phyloP scores from a whole-genome alignment of 108 stramenopile genomes.

The Pseudonitzschia multiseries region DNA sequence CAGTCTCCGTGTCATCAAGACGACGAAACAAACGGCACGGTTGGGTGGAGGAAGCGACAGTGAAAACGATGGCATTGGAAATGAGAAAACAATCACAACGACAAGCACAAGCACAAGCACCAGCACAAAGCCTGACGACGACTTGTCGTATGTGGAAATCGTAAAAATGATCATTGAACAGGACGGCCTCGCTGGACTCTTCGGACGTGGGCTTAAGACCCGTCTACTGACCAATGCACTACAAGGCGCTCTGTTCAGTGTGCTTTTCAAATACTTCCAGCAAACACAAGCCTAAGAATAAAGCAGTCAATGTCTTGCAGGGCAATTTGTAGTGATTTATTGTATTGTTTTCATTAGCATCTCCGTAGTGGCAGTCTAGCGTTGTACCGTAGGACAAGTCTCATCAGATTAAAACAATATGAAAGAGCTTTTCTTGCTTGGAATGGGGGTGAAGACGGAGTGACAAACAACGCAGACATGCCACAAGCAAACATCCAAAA shows the following conservation, averaged over 20 bases:
- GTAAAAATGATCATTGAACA: slow-evolving; percentile 64
- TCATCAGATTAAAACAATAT: too few relatives aligned
- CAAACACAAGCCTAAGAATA: neutral
- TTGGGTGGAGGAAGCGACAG: slow-evolving; percentile 24
- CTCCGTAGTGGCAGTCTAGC: too few relatives aligned
- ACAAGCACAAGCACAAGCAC: too few relatives aligned
- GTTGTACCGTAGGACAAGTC: too few relatives aligned
- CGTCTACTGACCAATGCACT: slow-evolving; percentile 80
- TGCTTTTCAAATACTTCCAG: slow-evolving; percentile 85
- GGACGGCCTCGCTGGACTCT: slow-evolving; percentile 70
- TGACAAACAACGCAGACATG: too few relatives aligned
- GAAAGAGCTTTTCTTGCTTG: too few relatives aligned
- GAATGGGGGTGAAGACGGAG: too few relatives aligned
- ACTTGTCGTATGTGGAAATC: slow-evolving; percentile 68
- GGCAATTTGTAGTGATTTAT: neutral
- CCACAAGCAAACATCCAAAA: too few relatives aligned
- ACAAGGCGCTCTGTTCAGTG: slow-evolving; percentile 84
- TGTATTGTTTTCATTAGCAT: neutral
- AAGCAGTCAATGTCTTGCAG: neutral
- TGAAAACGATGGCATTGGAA: neutral
- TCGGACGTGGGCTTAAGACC: slow-evolving; percentile 81
- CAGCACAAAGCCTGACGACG: slow-evolving; percentile 22
- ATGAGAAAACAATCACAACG: neutral
- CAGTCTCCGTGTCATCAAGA: slow-evolving; percentile 83
- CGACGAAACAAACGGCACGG: slow-evolving; percentile 80